Conservation (phyloP, 139 green algal genomes). For the Yamagishiella unicocca region DNA sequence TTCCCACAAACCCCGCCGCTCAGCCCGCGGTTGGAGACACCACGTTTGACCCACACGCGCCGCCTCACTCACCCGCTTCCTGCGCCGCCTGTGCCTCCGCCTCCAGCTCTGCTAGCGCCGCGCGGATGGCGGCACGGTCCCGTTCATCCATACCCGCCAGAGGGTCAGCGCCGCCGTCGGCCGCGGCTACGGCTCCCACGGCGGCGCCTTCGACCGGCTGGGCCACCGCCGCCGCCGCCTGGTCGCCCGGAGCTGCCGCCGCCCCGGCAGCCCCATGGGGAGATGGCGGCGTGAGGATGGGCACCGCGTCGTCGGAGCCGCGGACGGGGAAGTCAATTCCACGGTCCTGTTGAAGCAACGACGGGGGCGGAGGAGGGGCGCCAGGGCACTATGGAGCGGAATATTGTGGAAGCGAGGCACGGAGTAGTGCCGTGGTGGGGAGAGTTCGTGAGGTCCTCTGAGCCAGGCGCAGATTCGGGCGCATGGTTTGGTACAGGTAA, state of each 20-base stretch:
- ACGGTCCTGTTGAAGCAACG: conserved; percentile 44
- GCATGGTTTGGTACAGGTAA: no score
- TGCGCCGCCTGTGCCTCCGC: conserved; percentile 15
- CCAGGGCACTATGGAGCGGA: no score
- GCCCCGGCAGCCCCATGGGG: background rate
- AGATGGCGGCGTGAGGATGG: conserved; percentile 53
- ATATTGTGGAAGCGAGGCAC: no score
- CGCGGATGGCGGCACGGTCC: conserved; percentile 48
- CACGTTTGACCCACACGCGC: no score
- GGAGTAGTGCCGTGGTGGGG: no score
- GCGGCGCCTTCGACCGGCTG: background rate
- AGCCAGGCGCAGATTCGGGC: no score
- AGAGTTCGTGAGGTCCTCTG: no score
- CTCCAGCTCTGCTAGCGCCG: conserved; percentile 45
- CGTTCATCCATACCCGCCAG: conserved; percentile 46
- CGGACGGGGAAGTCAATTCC: conserved; percentile 69
- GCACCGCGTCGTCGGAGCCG: conserved; percentile 9
- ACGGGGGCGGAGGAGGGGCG: background rate
- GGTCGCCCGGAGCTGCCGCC: background rate
- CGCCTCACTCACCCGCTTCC: conserved; percentile 26
- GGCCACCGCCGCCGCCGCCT: background rate
- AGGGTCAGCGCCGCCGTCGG: conserved; percentile 17
- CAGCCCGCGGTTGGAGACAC: no score
- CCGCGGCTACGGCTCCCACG: background rate
- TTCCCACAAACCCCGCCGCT: no score